Conservation (phyloP, 2,329 filamentous ascomycete genomes). For the Cladophialophora bantiana region DNA sequence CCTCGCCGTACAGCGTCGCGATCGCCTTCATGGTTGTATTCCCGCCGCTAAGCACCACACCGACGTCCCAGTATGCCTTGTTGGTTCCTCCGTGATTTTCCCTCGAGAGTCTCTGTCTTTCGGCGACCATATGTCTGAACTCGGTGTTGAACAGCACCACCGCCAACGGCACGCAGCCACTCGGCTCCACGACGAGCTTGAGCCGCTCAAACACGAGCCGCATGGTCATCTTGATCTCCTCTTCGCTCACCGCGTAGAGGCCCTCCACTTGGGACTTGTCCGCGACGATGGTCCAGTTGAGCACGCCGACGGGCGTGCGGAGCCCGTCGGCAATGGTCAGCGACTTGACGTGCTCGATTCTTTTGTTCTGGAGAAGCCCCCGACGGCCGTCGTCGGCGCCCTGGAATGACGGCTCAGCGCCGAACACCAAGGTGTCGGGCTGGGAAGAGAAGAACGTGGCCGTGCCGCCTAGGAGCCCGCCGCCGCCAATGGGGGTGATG, state of each 20-base stretch:
- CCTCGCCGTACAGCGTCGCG: slow-evolving; percentile 58
- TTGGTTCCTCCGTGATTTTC: slow-evolving; percentile 59
- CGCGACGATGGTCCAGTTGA: slow-evolving; percentile 80
- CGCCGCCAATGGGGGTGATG: slow-evolving; percentile 84
- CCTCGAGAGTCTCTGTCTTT: slow-evolving; percentile 51
- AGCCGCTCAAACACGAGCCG: slow-evolving; percentile 81
- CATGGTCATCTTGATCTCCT: slow-evolving; percentile 80
- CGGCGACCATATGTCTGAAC: slow-evolving; percentile 69
- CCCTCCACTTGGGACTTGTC: slow-evolving; percentile 72
- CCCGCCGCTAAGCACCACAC: slow-evolving; percentile 67
- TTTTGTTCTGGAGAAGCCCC: slow-evolving; percentile 67
- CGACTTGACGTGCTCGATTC: slow-evolving; percentile 73
- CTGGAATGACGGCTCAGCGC: slow-evolving; percentile 81
- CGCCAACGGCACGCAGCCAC: slow-evolving; percentile 81
- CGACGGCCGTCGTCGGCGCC: slow-evolving; percentile 83
- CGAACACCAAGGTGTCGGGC: slow-evolving; percentile 74
- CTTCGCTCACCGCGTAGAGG: slow-evolving; percentile 78
- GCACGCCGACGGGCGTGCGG: slow-evolving; percentile 77
- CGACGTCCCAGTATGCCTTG: slow-evolving; percentile 74
- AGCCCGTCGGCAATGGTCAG: slow-evolving; percentile 89
- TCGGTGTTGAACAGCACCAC: slow-evolving; percentile 85
- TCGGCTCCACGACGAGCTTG: slow-evolving; percentile 91
- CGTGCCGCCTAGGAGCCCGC: slow-evolving; percentile 84
- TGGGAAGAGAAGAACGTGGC: slow-evolving; percentile 73
- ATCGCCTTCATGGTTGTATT: slow-evolving; percentile 71